These are phyloP conservation scores for Tausonia pullulans DNA, from an alignment of 1,284 basidiomycete genomes.

Conservation along the genomic window DNA sequence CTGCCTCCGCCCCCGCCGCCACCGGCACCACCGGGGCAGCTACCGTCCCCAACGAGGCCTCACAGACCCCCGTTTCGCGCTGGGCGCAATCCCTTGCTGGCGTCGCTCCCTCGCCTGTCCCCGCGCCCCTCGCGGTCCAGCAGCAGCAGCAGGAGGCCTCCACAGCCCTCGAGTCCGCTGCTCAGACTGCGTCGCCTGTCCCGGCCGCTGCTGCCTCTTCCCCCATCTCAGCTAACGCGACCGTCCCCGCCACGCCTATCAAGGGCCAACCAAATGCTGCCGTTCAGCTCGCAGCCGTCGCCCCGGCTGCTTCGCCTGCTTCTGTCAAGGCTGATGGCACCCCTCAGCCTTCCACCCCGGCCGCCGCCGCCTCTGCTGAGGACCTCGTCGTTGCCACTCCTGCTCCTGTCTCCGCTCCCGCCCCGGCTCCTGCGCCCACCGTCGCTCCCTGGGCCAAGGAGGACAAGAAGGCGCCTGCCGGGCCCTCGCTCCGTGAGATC, in stretches of 20 bases:
- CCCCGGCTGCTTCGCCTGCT: constrained; percentile 22
- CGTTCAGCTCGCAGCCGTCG: constrained; percentile 17
- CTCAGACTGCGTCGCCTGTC: neutral
- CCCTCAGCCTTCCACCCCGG: constrained; percentile 29
- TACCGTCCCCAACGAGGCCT: no score
- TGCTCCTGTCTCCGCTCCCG: constrained; percentile 12
- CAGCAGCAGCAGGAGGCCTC: neutral
- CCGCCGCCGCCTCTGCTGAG: constrained; percentile 10
- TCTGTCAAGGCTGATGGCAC: constrained; percentile 25
- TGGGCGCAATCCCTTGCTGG: no score
- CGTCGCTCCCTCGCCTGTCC: no score
- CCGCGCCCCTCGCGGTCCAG: no score
- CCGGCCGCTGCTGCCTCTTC: neutral
- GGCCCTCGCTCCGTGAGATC: constrained; percentile 80
- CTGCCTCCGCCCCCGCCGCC: neutral
- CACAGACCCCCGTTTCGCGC: no score
- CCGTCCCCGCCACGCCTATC: constrained; percentile 12
- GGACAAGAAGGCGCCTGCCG: constrained; percentile 38
- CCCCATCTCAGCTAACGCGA: neutral
- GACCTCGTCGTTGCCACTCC: neutral
- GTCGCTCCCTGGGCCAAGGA: constrained; percentile 33
- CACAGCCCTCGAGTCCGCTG: constrained; percentile 11
- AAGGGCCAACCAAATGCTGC: constrained; percentile 15
- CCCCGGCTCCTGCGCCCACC: constrained; percentile 22
- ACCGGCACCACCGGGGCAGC: neutral